A percentile compares a stretch with the other conserved stretches of the same genome.
phyloP scores from a whole-genome alignment of 2,329 filamentous ascomycete genomes.

The Aaosphaeria arxii region DNA sequence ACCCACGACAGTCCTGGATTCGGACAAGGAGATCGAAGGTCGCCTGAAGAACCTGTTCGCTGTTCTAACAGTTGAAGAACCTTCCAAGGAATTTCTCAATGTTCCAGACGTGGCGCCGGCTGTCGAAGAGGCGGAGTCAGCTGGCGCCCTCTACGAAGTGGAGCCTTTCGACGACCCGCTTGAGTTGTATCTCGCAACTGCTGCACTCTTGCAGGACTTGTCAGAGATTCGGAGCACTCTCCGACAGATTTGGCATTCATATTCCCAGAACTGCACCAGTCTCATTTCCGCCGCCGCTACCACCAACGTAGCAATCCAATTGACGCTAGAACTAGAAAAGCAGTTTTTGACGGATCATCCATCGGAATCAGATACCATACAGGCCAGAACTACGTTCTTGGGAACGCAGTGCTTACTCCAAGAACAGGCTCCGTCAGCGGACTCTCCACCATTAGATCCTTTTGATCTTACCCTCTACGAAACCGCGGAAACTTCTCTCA shows the following conservation, averaged over 20 bases:
- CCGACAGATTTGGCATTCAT: slow-evolving; percentile 1
- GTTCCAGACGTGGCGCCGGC: slow-evolving; percentile 25
- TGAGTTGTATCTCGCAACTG: slow-evolving; percentile 6
- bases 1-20: background rate
- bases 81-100: slow-evolving; percentile 36
- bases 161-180: slow-evolving; percentile 5
- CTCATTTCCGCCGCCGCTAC: slow-evolving; percentile 3
- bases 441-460: too few relatives aligned
- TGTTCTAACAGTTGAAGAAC: slow-evolving; percentile 34
- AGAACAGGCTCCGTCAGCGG: too few relatives aligned
- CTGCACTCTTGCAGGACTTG: slow-evolving; percentile 2
- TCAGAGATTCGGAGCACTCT: slow-evolving; percentile 4
- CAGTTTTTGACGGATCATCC: too few relatives aligned
- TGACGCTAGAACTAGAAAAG: too few relatives aligned
- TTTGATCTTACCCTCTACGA: too few relatives aligned
- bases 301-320: slow-evolving; percentile 4
- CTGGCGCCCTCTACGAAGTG: slow-evolving; percentile 1
- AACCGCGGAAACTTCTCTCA: too few relatives aligned
- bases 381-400: too few relatives aligned
- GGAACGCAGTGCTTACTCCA: too few relatives aligned
- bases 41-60: slow-evolving; percentile 31
- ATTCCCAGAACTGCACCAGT: background rate
- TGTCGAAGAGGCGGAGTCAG: slow-evolving; percentile 1
- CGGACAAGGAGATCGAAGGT: background rate
- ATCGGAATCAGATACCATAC: too few relatives aligned